These are phyloP conservation scores for Dactylellina leptospora DNA, from an alignment of 2,329 filamentous ascomycete species.

Conservation along the genomic window DNA sequence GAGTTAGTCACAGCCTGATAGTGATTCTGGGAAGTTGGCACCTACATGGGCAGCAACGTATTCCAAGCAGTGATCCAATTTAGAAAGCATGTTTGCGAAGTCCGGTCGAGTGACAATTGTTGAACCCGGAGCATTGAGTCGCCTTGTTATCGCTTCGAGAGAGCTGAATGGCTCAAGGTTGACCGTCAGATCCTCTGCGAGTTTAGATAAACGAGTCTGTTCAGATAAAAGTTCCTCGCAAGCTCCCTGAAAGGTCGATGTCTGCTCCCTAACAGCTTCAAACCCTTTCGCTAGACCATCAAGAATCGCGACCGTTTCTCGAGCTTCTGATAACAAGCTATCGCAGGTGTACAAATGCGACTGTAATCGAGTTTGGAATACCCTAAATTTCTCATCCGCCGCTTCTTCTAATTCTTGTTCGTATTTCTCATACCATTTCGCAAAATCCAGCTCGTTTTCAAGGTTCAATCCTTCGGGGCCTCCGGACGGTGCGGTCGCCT, in stretches of 20 bases:
- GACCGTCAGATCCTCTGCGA: conserved; percentile 84
- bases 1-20: not conserved
- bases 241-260: conserved; percentile 88
- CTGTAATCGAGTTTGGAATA: conserved; percentile 78
- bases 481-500: conserved; percentile 58
- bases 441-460: conserved; percentile 68
- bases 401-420: conserved; percentile 77
- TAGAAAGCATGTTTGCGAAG: conserved; percentile 86
- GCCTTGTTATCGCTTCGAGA: conserved; percentile 85
- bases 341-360: conserved; percentile 71
- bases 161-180: conserved; percentile 96
- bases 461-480: conserved; percentile 42
- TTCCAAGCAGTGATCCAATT: conserved; percentile 86
- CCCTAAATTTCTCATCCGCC: conserved; percentile 82
- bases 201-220: conserved; percentile 77
- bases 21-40: not conserved
- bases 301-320: conserved; percentile 77
- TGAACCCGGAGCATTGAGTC: conserved; percentile 90
- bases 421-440: conserved; percentile 68
- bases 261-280: conserved; percentile 85
- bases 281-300: conserved; percentile 85
- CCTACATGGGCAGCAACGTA: conserved; percentile 89
- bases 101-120: conserved; percentile 84
- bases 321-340: conserved; percentile 78
- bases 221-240: conserved; percentile 87